Base-by-base conservation (phyloP, 192 early-diverging fungal genomes). In the Coemansia sp. region DNA sequence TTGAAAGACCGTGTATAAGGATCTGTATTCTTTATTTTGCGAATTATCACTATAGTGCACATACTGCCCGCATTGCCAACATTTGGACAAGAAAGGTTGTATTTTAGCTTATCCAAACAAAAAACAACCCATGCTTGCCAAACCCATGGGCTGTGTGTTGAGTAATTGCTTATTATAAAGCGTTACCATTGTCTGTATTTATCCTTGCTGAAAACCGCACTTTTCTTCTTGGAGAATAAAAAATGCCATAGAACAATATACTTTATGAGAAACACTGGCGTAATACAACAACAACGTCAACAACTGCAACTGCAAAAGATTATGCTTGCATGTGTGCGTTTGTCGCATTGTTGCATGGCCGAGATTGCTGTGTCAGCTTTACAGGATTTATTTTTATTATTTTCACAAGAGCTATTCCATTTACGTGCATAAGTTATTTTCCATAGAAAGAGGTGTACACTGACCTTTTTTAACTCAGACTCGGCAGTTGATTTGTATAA, bases 351-450 rank as follows among this genome's bases (percentile, higher is more conserved):
- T 11, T 43, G 42, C 42, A 43, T 13, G 13, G 13, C 4, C 8
- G 42, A 13, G 13, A 13, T 43, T 43, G 42, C 42, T 43, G 42
- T 8, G 42, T 26, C 26, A 26, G 3, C 26, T 26, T 3, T 26
- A 26, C 26, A 26, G 26, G 26, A 26, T 26, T 26, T 3, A 26
- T 26, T 26, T 26, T 26, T 26, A 26, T 26, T 26, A 26, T 3
- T 26, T 26, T 26, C 26, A 26, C 26, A 26, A 26, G 26, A 6
- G 47, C 12, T n/a, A 49, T 6, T 11, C 18, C 47, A 49, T 49
- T 49, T n/a, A n/a, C 18, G 6, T 49, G 47, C 47, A 49, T 49
- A 49, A 49, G 47, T n/a, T 16, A n/a, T 54, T 54, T 43, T 43
- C 4, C 42, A 11, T 4, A 43, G 1, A 8, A 4, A 12, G 4